These are phyloP conservation scores for Phyllosticta capitalensis DNA, from an alignment of 2,329 filamentous ascomycete genomes.

Conservation along the genomic window DNA sequence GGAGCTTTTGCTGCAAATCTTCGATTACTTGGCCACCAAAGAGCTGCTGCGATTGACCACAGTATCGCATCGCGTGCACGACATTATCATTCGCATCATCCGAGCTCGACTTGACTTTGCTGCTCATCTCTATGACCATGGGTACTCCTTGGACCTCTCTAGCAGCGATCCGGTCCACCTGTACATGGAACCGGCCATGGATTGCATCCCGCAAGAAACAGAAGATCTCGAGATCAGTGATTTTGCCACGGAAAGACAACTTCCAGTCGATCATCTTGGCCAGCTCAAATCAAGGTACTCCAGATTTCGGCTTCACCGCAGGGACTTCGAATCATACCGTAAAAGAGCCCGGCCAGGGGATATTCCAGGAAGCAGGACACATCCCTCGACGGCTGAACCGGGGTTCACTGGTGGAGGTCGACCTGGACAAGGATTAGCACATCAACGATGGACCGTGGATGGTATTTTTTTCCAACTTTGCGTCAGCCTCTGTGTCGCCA, in stretches of 20 bases:
- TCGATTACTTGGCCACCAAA: constrained; percentile 32
- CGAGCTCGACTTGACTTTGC: constrained; percentile 54
- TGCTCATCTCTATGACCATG: constrained; percentile 40
- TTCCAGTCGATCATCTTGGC: constrained; percentile 29
- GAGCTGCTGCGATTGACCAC: constrained; percentile 44
- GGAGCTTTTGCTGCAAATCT: constrained; percentile 35
- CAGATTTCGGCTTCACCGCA: constrained; percentile 53
- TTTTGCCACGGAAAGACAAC: constrained; percentile 17
- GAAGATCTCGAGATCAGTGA: constrained; percentile 43
- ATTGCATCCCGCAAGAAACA: constrained; percentile 59
- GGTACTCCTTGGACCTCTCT: constrained; percentile 64
- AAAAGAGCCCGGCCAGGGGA: constrained; percentile 25
- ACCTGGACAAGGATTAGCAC: constrained; percentile 38
- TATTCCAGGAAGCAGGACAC: constrained; percentile 36
- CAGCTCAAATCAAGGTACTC: constrained; percentile 43
- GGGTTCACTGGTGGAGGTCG: constrained; percentile 15
- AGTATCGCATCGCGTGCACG: constrained; percentile 55
- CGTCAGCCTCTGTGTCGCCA: background rate
- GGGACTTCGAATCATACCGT: background rate
- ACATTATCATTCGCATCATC: constrained; percentile 52
- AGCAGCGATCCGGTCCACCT: constrained; percentile 67
- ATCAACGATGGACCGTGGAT: constrained; percentile 52
- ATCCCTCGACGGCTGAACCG: constrained; percentile 17
- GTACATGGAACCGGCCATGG: constrained; percentile 58
- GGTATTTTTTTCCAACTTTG: constrained; percentile 23